Evolutionary conservation across 2,329 filamentous ascomycete species (phyloP).

Genomic region (Akanthomyces dipterigenus): DNA sequence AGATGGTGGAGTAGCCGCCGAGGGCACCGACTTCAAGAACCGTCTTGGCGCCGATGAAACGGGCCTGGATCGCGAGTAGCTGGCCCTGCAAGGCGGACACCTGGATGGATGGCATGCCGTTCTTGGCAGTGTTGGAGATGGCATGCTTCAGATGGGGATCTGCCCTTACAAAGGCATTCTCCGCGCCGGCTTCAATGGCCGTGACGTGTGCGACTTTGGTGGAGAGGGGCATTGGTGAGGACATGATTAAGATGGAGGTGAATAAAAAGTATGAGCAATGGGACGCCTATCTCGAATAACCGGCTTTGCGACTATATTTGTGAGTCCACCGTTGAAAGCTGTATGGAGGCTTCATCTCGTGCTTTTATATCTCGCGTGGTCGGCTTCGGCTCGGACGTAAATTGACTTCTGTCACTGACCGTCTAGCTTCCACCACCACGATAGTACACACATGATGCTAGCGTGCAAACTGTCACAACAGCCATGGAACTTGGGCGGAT

Average conservation of each 20-base stretch:
- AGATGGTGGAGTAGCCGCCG: conserved; percentile 49
- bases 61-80: conserved; percentile 32
- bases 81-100: conserved; percentile 30
- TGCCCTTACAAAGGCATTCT: background rate
- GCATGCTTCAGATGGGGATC: conserved; percentile 21
- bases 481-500: no score
- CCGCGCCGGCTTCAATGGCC: background rate
- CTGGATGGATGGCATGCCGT: conserved; percentile 31
- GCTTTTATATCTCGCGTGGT: background rate
- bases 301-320: background rate
- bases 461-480: no score
- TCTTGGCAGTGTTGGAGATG: conserved; percentile 23
- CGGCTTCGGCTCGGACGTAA: conserved; percentile 4
- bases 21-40: conserved; percentile 50
- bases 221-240: background rate
- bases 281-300: no score
- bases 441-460: no score
- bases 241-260: background rate
- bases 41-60: conserved; percentile 27
- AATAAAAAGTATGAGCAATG: background rate
- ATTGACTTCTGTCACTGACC: background rate
- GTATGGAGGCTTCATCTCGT: background rate
- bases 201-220: conserved; percentile 12
- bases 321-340: background rate
- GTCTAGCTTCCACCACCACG: no score